phyloP scores from a whole-genome alignment of 306 rosid genomes.

The Trichosanthes cucumerina region DNA sequence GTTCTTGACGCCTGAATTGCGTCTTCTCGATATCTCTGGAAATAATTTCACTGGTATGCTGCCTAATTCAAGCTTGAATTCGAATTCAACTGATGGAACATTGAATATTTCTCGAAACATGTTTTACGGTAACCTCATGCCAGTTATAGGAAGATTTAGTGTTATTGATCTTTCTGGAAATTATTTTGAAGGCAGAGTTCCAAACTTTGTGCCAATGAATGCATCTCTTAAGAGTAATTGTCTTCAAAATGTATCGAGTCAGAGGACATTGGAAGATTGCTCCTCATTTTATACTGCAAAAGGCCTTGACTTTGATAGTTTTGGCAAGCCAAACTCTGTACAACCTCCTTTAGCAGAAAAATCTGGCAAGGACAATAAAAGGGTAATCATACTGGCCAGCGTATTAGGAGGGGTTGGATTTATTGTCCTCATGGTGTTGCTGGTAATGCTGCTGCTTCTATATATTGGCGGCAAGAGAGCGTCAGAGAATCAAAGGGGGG shows the following conservation, averaged over 20 bases:
- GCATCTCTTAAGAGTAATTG: conserved; percentile 51
- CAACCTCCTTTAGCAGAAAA: conserved; percentile 20
- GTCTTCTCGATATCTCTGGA: conserved; percentile 47
- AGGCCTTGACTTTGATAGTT: conserved; percentile 57
- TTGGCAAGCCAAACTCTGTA: conserved; percentile 39
- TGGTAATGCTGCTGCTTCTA: conserved; percentile 22
- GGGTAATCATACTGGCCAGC: conserved; percentile 47
- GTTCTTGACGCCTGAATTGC: conserved; percentile 53
- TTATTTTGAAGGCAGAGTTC: conserved; percentile 62
- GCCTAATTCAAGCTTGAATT: conserved; percentile 39
- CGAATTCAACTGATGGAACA: conserved; percentile 21
- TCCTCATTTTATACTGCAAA: conserved; percentile 49
- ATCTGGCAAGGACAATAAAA: conserved; percentile 40
- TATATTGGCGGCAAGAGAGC: conserved; percentile 32
- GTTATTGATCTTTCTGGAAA: conserved; percentile 60
- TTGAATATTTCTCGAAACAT: conserved; percentile 56
- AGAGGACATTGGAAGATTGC: conserved; percentile 46
- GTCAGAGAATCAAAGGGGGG: conserved; percentile 35
- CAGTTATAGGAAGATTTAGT: conserved; percentile 39
- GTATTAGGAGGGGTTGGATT: conserved; percentile 68
- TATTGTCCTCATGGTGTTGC: conserved; percentile 31
- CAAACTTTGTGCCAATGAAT: conserved; percentile 25
- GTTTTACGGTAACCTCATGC: conserved; percentile 56
- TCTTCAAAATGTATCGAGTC: conserved; percentile 48
- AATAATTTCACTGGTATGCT: conserved; percentile 67